A percentile compares a stretch with the other conserved stretches of the same genome.
Conservation (phyloP, 1,284 basidiomycete genomes). For the Rhodotorula mucilaginosa region DNA sequence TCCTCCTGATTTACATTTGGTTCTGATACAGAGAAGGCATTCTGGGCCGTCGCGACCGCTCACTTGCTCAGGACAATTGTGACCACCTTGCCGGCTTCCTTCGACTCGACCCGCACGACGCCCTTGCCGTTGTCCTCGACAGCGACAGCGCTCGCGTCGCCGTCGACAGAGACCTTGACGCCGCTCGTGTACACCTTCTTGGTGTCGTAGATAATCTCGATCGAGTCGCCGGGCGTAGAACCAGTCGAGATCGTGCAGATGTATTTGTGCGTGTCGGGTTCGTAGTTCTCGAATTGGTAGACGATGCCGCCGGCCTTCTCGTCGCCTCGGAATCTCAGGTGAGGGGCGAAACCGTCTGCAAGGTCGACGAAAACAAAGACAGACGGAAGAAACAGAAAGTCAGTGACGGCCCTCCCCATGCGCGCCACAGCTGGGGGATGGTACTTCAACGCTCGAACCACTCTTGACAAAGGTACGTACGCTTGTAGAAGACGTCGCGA, state of each 20-base stretch:
- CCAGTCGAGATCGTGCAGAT: conserved; percentile 20
- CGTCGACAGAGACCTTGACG: conserved; percentile 10
- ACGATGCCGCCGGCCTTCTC: background rate
- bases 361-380: background rate
- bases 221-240: conserved; percentile 1
- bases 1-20: no score
- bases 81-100: conserved; percentile 6
- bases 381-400: background rate
- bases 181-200: conserved; percentile 17
- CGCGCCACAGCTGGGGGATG: no score
- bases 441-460: no score
- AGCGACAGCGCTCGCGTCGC: conserved; percentile 10
- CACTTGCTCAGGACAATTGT: conserved; percentile 4
- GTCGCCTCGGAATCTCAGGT: background rate
- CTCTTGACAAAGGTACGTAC: background rate
- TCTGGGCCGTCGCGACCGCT: no score
- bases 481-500: conserved; percentile 5
- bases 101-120: conserved; percentile 7
- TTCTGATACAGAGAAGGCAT: no score
- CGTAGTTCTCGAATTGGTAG: conserved; percentile 24
- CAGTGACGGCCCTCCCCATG: background rate
- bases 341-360: background rate
- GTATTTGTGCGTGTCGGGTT: conserved; percentile 7
- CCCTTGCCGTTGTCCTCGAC: conserved; percentile 19
- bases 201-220: conserved; percentile 24